Evolutionary conservation across 331 rosid genomes (phyloP).

Genomic region (Acacia concinna): DNA sequence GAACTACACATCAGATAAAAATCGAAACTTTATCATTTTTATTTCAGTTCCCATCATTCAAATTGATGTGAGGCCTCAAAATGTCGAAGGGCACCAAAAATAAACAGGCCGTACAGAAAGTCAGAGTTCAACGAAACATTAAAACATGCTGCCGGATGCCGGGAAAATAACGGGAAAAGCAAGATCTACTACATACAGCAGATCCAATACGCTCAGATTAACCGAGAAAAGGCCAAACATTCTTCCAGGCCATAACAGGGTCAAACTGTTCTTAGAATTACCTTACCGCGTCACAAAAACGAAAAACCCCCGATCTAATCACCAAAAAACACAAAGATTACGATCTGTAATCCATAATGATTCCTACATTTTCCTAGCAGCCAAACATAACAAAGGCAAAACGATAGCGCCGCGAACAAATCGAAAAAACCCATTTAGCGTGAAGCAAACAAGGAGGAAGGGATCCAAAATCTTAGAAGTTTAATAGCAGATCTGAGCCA

Average conservation of each 20-base stretch:
- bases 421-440: constrained; percentile 39
- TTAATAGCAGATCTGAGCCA: constrained; percentile 44
- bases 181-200: neutral
- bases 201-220: neutral
- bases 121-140: neutral
- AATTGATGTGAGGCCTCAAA: neutral
- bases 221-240: neutral
- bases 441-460: constrained; percentile 2
- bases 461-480: constrained; percentile 30
- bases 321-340: constrained; percentile 35
- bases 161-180: constrained; percentile 17
- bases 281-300: constrained; percentile 17
- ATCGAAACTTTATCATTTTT: constrained; percentile 18
- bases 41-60: constrained; percentile 20
- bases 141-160: constrained; percentile 18
- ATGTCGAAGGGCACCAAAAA: neutral
- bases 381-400: constrained; percentile 23
- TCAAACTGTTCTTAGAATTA: constrained; percentile 6
- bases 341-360: constrained; percentile 31
- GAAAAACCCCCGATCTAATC: constrained; percentile 37
- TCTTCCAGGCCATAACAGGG: constrained; percentile 20
- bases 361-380: constrained; percentile 38
- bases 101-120: constrained; percentile 18
- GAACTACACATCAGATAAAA: constrained; percentile 52
- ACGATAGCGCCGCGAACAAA: constrained; percentile 29